These are phyloP conservation scores for Vigna trinervia DNA, from an alignment of 306 rosid genomes.

Conservation along the genomic window DNA sequence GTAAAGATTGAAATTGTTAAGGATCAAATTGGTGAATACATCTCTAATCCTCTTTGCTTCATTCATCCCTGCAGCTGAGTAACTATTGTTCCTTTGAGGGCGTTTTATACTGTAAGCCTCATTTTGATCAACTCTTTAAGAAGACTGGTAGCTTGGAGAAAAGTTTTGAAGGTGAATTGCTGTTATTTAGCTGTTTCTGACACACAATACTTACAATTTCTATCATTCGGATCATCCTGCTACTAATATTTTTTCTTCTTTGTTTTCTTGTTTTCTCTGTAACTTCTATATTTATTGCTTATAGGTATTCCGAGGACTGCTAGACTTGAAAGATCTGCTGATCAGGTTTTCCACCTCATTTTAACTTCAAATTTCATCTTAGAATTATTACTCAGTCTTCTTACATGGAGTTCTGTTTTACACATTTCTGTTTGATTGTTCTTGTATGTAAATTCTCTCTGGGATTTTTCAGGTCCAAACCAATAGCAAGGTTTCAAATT, in stretches of 20 bases:
- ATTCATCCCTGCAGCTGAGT: slow-evolving; percentile 68
- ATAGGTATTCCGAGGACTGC: slow-evolving; percentile 73
- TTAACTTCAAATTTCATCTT: slow-evolving; percentile 16
- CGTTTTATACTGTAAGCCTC: slow-evolving; percentile 95
- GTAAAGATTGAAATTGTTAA: slow-evolving; percentile 16
- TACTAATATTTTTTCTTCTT: neutral
- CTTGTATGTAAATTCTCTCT: neutral
- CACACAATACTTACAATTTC: slow-evolving; percentile 32
- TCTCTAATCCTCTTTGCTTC: slow-evolving; percentile 10
- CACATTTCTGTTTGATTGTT: slow-evolving; percentile 14
- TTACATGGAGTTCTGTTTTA: slow-evolving; percentile 30
- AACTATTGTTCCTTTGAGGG: slow-evolving; percentile 90
- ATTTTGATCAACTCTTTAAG: slow-evolving; percentile 90
- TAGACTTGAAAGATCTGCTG: slow-evolving; percentile 67
- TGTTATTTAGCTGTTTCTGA: slow-evolving; percentile 21
- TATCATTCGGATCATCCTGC: neutral
- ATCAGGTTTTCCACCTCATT: slow-evolving; percentile 59
- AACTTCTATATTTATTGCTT: slow-evolving; percentile 19
- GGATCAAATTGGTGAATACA: neutral
- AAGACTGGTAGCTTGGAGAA: slow-evolving; percentile 95
- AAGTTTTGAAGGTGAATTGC: slow-evolving; percentile 81
- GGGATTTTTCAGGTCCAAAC: slow-evolving; percentile 56
- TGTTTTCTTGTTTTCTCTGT: neutral
- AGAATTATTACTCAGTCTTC: neutral
- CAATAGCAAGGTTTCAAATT: slow-evolving; percentile 71